Conservation (phyloP, 352 stramenopile genomes). For the Globisporangium radiosum region DNA sequence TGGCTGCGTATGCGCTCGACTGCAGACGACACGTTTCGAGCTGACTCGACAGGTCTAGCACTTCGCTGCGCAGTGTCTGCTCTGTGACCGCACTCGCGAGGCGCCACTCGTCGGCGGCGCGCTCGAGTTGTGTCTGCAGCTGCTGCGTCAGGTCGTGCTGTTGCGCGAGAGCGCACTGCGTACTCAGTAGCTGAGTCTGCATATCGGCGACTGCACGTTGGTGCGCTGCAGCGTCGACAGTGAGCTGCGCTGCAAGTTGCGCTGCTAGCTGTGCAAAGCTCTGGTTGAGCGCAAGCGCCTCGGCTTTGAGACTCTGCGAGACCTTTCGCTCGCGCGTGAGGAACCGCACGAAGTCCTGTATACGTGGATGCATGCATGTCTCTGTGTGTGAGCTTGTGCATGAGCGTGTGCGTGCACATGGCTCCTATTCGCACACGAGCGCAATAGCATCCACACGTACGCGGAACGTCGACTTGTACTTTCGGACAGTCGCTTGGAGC, state of each 20-base stretch:
- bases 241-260: conserved; percentile 18
- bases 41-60: conserved; percentile 50
- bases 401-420: not conserved
- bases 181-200: conserved; percentile 10
- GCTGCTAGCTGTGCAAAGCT: conserved; percentile 24
- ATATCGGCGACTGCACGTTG: conserved; percentile 5
- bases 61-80: conserved; percentile 61
- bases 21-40: conserved; percentile 40
- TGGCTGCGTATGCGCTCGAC: conserved; percentile 24
- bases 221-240: conserved; percentile 18
- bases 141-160: conserved; percentile 19
- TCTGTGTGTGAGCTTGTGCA: not conserved
- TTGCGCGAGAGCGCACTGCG: not conserved
- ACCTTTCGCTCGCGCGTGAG: conserved; percentile 49
- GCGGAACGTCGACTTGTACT: conserved; percentile 66
- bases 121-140: conserved; percentile 21
- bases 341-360: conserved; percentile 59
- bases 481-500: conserved; percentile 58
- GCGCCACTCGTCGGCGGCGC: conserved; percentile 32
- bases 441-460: conserved; percentile 16
- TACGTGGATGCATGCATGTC: not conserved
- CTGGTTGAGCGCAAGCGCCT: conserved; percentile 32
- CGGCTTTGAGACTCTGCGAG: conserved; percentile 26
- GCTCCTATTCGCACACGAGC: too few species aligned
- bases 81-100: conserved; percentile 34